phyloP scores from a whole-genome alignment of 2,329 filamentous ascomycete genomes.

The Raffaelea deltoideospora region DNA sequence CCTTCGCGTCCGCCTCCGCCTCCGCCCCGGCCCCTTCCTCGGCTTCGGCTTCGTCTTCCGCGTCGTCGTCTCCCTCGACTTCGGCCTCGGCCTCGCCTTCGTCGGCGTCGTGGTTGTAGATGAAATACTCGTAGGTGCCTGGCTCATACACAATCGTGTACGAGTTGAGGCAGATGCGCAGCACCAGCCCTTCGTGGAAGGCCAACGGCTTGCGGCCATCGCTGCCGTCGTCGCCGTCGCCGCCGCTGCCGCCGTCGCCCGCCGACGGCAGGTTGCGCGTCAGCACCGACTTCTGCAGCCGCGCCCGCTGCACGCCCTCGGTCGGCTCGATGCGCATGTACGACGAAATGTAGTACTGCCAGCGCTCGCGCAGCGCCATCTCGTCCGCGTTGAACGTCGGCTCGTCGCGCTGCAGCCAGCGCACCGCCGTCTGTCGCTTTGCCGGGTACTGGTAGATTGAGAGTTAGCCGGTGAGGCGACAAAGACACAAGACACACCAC shows the following conservation, averaged over 20 bases:
- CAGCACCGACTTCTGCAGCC: conserved; percentile 53
- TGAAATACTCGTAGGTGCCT: conserved; percentile 52
- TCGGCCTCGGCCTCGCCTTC: no score
- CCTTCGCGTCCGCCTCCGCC: not conserved
- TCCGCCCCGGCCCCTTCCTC: conserved; percentile 1
- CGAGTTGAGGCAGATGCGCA: conserved; percentile 62
- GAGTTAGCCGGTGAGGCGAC: not conserved
- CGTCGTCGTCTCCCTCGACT: conserved; percentile 43
- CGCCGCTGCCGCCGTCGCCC: conserved; percentile 46
- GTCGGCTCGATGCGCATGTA: conserved; percentile 83
- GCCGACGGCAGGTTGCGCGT: conserved; percentile 52
- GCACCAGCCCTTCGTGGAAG: conserved; percentile 51
- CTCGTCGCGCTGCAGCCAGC: conserved; percentile 52
- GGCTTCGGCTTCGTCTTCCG: conserved; percentile 1
- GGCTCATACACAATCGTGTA: conserved; percentile 68
- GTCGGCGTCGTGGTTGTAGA: conserved; percentile 48
- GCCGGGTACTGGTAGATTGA: conserved; percentile 43
- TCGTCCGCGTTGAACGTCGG: conserved; percentile 79
- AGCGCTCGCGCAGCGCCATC: conserved; percentile 66
- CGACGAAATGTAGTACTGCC: conserved; percentile 93
- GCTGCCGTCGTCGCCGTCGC: conserved; percentile 48
- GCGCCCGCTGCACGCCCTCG: conserved; percentile 53
- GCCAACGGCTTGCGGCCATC: conserved; percentile 43
- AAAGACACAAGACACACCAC: not conserved
- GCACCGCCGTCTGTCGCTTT: conserved; percentile 53